Base-by-base conservation (phyloP, 257 asterid species). In the Nicotiana tomentosiformis region DNA sequence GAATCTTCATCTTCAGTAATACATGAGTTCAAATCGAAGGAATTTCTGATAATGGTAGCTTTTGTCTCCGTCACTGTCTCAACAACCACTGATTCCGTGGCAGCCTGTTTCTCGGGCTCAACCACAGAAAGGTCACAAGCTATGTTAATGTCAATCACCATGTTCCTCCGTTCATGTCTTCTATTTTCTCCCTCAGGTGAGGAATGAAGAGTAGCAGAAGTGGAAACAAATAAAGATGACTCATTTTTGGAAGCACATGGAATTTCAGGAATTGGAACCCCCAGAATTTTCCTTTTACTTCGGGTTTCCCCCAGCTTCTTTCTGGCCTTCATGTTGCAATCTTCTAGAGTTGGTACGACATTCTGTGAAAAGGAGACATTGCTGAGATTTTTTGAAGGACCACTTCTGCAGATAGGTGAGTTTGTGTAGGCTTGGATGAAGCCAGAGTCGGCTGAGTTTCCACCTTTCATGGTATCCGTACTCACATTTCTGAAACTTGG, bases 1-100 rank as follows among this genome's bases (percentile, higher is more conserved):
- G 87, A 83, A 77, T 87, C 94, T 86, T 93, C 97, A 78, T 88
- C 92, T 83, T 94, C 98, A 7, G 88, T 83, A 43, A 90, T 69
- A 77, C 93, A 87, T 53, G 93, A 89, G 86, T 96, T 96, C 95
- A 96, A 90, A 87, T 96, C 99, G 68, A 96, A 88, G 84, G 46
- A 81, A 84, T 88, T 89, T 89, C 91, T 89, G 14, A 68, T 29
- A 81, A 69, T 78, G 37, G 85, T 37, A 65, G 82, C 89, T 70
- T 85, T 86, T n/a, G 84, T 72, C 33, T 65, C 87, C 39, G 72
- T 72, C 77, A 66, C 86, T 84, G 86, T 87, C 89, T 87, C 91
- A 49, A 74, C 82, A 32, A 66, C 72, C 84, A 32, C 66, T 72
- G 85, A 87, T 82, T 88, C 97, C 8, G 39, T 77, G 81, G 83